Evolutionary conservation across 106 monocot genomes (phyloP).

Genomic region (Amphibolis antarctica): DNA sequence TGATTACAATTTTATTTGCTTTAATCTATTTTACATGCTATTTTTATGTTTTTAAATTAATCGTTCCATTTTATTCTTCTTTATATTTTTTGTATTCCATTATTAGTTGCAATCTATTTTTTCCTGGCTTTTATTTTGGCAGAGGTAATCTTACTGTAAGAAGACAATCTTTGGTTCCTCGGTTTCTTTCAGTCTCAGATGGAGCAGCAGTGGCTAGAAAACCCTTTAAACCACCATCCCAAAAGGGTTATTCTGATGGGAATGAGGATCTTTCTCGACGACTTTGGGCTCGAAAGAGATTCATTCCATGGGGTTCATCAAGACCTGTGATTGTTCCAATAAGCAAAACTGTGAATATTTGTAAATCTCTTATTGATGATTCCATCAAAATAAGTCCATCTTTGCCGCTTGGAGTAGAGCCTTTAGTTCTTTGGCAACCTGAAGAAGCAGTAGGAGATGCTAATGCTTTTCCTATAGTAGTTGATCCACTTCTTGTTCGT

Average conservation of each 20-base stretch:
- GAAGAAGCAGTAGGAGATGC: constrained; percentile 26
- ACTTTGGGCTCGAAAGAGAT: constrained; percentile 75
- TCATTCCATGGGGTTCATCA: constrained; percentile 87
- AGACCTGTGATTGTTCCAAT: constrained; percentile 39
- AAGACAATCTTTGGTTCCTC: constrained; percentile 84
- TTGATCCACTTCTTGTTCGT: constrained; percentile 69
- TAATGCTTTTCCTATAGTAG: constrained; percentile 31
- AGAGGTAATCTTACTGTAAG: constrained; percentile 76
- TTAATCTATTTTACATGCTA: not conserved
- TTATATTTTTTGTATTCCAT: not conserved
- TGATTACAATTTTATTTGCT: not conserved
- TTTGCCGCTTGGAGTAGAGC: constrained; percentile 76
- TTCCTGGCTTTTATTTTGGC: constrained; percentile 5
- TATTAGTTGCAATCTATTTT: not conserved
- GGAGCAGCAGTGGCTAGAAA: constrained; percentile 75
- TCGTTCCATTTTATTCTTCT: not conserved
- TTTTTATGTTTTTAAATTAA: not conserved
- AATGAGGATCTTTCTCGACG: constrained; percentile 71
- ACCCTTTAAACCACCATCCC: constrained; percentile 86
- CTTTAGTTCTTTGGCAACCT: constrained; percentile 74
- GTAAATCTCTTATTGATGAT: constrained; percentile 24
- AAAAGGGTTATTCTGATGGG: constrained; percentile 43
- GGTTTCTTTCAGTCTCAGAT: constrained; percentile 78
- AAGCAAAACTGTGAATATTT: constrained; percentile 28
- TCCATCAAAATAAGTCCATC: constrained; percentile 21